Conservation (phyloP, 2,329 filamentous ascomycete species). For the Chaetomiaceae sp. region DNA sequence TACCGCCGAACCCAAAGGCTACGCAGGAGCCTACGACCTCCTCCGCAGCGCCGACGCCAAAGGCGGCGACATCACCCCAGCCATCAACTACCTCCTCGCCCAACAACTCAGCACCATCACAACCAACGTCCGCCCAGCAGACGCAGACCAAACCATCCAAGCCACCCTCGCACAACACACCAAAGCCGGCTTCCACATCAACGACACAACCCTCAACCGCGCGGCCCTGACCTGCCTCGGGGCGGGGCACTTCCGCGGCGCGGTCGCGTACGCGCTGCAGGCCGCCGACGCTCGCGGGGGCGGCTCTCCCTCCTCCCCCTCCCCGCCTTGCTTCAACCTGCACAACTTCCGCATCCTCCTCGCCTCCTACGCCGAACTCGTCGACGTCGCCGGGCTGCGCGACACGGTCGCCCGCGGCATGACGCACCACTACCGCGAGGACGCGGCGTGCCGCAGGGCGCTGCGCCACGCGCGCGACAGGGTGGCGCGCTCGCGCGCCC, state of each 20-base stretch:
- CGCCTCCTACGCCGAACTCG: slow-evolving; percentile 23
- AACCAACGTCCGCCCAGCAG: slow-evolving; percentile 22
- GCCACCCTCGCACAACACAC: slow-evolving; percentile 24
- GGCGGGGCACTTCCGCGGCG: slow-evolving; percentile 27
- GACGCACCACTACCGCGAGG: slow-evolving; percentile 21
- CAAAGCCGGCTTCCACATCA: slow-evolving; percentile 21
- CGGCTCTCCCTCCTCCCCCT: neutral
- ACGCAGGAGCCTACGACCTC: slow-evolving; percentile 35
- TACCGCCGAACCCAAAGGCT: slow-evolving; percentile 25
- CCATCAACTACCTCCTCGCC: slow-evolving; percentile 37
- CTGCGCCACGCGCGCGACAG: slow-evolving; percentile 24
- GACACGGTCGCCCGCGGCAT: slow-evolving; percentile 21
- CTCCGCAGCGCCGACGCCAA: slow-evolving; percentile 36
- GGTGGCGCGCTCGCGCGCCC: slow-evolving; percentile 11
- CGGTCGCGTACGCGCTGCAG: slow-evolving; percentile 27
- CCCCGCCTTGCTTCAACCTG: slow-evolving; percentile 29
- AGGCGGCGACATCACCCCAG: slow-evolving; percentile 40
- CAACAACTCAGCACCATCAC: slow-evolving; percentile 35
- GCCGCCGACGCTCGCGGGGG: slow-evolving; percentile 23
- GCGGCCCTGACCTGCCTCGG: slow-evolving; percentile 29
- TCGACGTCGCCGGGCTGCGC: slow-evolving; percentile 27
- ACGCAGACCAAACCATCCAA: slow-evolving; percentile 21
- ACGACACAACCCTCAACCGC: slow-evolving; percentile 28
- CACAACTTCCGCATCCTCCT: slow-evolving; percentile 32
- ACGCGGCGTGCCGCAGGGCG: slow-evolving; percentile 18